Evolutionary conservation across 805 yeast species (phyloP).

Genomic region (Naumovozyma baii): DNA sequence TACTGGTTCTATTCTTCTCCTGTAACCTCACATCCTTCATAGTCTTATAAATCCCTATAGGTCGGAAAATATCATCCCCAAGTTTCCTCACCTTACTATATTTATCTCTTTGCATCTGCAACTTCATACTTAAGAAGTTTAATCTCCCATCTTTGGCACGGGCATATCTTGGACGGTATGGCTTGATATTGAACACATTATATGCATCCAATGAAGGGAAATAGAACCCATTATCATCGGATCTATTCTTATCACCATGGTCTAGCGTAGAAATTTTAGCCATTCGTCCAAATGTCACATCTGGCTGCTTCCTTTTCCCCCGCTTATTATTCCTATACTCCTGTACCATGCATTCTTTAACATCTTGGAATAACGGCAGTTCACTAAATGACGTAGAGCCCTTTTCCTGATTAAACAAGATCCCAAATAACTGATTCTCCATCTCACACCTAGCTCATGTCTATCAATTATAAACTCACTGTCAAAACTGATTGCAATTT

Average conservation of each 20-base stretch:
- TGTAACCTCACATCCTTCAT: conserved; percentile 30
- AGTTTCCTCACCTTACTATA: conserved; percentile 30
- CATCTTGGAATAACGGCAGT: conserved; percentile 2
- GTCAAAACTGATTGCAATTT: neutral
- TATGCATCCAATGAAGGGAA: conserved; percentile 18
- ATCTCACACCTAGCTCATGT: neutral
- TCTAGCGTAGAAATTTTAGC: no score
- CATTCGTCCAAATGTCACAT: no score
- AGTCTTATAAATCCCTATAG: conserved; percentile 53
- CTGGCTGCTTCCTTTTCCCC: neutral
- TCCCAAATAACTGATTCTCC: neutral
- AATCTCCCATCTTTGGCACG: conserved; percentile 8
- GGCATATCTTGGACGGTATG: conserved; percentile 13
- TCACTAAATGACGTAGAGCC: conserved; percentile 1
- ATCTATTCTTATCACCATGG: neutral
- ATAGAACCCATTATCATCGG: neutral
- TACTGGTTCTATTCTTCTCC: neutral
- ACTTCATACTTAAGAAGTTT: conserved; percentile 15
- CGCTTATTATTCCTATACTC: conserved; percentile 5
- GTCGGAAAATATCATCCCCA: conserved; percentile 43
- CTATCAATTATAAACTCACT: no score
- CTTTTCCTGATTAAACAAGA: neutral
- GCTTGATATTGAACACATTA: conserved; percentile 13
- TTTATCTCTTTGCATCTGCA: conserved; percentile 9
- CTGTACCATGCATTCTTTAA: conserved; percentile 2